phyloP scores from a whole-genome alignment of 192 early-diverging fungal species.

The Coemansia furcata region DNA sequence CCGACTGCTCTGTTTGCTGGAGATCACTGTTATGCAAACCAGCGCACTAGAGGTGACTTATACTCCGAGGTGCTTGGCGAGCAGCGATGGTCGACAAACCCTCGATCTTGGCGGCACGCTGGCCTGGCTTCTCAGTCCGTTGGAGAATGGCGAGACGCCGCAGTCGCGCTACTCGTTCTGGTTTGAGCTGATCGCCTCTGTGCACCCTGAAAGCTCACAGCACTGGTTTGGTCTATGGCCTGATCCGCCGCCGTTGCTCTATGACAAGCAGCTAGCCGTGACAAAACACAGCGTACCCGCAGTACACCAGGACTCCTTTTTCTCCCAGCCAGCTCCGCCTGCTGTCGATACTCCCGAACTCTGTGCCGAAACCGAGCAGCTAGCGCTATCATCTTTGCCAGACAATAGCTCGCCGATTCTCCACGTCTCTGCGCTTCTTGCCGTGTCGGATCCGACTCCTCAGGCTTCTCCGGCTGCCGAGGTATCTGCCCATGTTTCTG shows the following conservation, averaged over 20 bases:
- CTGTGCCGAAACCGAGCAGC: not conserved
- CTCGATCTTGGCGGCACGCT: constrained; percentile 33
- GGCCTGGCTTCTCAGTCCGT: constrained; percentile 22
- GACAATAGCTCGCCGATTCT: not conserved
- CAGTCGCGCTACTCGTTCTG: constrained; percentile 37
- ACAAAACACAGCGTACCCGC: not conserved
- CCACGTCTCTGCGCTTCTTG: not conserved
- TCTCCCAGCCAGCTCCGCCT: not conserved
- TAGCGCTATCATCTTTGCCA: not conserved
- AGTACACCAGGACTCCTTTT: constrained; percentile 7
- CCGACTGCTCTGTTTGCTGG: constrained; percentile 29
- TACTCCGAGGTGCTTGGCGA: not conserved
- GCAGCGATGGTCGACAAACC: not conserved
- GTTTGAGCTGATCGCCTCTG: constrained; percentile 25
- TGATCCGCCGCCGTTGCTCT: constrained; percentile 15
- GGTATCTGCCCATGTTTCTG: not conserved
- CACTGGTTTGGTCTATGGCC: constrained; percentile 34
- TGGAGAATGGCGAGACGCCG: constrained; percentile 27
- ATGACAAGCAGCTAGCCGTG: not conserved
- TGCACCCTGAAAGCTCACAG: not conserved
- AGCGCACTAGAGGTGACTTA: not conserved
- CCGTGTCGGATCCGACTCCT: not conserved
- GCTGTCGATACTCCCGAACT: not conserved
- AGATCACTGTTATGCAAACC: constrained; percentile 13
- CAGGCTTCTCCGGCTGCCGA: not conserved